Conservation (phyloP, 2,329 filamentous ascomycete genomes). For the Samsoniella hepiali region DNA sequence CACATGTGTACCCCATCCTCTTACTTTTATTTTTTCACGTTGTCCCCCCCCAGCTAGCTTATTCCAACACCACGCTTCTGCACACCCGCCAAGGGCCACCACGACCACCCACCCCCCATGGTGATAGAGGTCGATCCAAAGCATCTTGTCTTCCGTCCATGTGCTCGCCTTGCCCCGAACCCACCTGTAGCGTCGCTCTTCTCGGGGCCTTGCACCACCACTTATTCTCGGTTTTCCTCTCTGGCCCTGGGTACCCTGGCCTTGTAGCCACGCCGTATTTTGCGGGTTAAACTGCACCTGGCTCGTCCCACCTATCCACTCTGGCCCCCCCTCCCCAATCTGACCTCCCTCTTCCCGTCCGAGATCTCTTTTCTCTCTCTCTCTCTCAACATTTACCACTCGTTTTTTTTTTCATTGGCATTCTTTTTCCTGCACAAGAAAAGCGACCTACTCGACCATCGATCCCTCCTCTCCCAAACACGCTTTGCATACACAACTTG, state of each 20-base stretch:
- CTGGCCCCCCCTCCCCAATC: slow-evolving; percentile 6
- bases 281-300: slow-evolving; percentile 10
- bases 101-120: not conserved
- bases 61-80: not conserved
- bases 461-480: not conserved
- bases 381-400: slow-evolving; percentile 2
- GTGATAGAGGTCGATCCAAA: slow-evolving; percentile 7
- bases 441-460: not conserved
- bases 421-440: not conserved
- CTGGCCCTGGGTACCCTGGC: not conserved
- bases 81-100: not conserved
- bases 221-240: not conserved
- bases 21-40: not conserved
- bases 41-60: not conserved
- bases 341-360: slow-evolving; percentile 16
- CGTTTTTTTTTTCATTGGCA: not conserved
- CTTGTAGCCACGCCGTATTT: slow-evolving; percentile 15
- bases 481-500: not conserved
- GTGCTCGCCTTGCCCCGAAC: slow-evolving; percentile 14
- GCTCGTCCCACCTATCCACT: slow-evolving; percentile 16
- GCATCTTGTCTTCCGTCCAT: slow-evolving; percentile 18
- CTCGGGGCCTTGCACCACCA: not conserved
- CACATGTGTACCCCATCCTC: no score
- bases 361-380: slow-evolving; percentile 6
- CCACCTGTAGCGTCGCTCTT: slow-evolving; percentile 4